Evolutionary conservation across 768 basidiomycete species (phyloP), one percentile per base, ranked within the genome.

Genomic region (Rhizopogon salebrosus): DNA sequence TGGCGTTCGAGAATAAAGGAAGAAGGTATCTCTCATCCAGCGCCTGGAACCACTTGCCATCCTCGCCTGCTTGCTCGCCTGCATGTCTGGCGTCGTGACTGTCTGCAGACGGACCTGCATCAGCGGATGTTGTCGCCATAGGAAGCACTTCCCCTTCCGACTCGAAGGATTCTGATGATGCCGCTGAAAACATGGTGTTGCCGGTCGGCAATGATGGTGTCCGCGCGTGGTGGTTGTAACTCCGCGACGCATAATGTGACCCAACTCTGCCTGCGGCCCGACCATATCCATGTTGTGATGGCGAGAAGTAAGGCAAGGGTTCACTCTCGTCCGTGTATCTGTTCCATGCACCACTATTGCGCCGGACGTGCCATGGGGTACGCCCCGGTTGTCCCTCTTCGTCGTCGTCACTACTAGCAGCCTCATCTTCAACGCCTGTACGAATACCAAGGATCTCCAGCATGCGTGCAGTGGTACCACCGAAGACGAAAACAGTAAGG

Each of bases 391-490:
- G 50, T 41, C 52, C 58, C 20, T 82, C 84, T 24, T 88, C 87
- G 37, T 78, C 76, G 38, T 72, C 68, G 57, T 66, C 71, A 51
- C 68, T 70, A 49, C 76, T 77, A 35, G 77, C 93, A 2, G 79
- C 92, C 24, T 94, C 95, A 60, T 98, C 95, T 60, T 95, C 94
- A 0, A 99, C 90, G 0, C 95, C 95, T 0, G 92, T 95, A 10
- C 92, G 75, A 57, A 99, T 97, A 0, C 97, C 95, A n/a, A 98
- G 78, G 8, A 98, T 84, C 64, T 98, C 95, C 26, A 99, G 76
- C 97, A 99, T 98, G 45, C 93, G 78, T 11, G 91, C 84, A 0
- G 95, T 95, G n/a, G 97, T 98, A 2, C 97, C 95, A 0, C 97
- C 97, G 60, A 99, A 98, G 34, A 97, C 72, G 51, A 98, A 71